phyloP scores from a whole-genome alignment of 2,329 filamentous ascomycete species.

The Xenosphaeropsis pyriputrescens region DNA sequence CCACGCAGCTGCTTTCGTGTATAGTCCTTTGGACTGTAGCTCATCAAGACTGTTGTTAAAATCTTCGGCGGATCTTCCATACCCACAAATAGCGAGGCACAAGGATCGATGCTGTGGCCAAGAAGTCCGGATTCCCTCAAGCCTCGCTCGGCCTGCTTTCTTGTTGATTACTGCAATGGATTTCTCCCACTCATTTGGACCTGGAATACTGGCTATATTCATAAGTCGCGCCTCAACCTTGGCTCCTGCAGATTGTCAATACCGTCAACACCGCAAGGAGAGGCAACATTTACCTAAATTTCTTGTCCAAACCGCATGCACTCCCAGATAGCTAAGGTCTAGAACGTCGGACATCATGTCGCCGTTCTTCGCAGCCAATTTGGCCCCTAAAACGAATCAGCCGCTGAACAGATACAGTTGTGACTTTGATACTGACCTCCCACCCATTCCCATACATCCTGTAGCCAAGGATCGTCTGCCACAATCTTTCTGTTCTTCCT shows the following conservation, averaged over 20 bases:
- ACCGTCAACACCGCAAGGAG: not conserved
- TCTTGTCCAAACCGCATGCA: conserved; percentile 58
- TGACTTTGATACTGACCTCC: conserved; percentile 32
- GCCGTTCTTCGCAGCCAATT: conserved; percentile 46
- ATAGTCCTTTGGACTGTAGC: conserved; percentile 30
- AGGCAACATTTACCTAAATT: conserved; percentile 37
- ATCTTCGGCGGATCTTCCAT: conserved; percentile 41
- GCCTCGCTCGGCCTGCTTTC: conserved; percentile 43
- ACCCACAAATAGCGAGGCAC: conserved; percentile 61
- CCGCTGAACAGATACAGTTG: not conserved
- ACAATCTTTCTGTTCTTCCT: conserved; percentile 51
- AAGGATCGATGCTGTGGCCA: conserved; percentile 59
- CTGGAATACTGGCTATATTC: conserved; percentile 25
- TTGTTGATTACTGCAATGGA: conserved; percentile 50
- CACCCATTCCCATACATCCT: conserved; percentile 67
- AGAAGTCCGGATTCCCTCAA: conserved; percentile 46
- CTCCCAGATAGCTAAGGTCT: conserved; percentile 64
- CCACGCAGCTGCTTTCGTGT: conserved; percentile 64
- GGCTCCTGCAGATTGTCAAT: conserved; percentile 22
- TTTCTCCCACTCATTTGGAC: conserved; percentile 40
- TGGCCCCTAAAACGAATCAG: conserved; percentile 32
- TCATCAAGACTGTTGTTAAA: conserved; percentile 27
- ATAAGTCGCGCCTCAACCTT: conserved; percentile 31
- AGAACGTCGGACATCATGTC: conserved; percentile 57
- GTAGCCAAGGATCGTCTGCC: conserved; percentile 58